Conservation (phyloP, 2,329 filamentous ascomycete species). For the Neoarthrinium moseri region DNA sequence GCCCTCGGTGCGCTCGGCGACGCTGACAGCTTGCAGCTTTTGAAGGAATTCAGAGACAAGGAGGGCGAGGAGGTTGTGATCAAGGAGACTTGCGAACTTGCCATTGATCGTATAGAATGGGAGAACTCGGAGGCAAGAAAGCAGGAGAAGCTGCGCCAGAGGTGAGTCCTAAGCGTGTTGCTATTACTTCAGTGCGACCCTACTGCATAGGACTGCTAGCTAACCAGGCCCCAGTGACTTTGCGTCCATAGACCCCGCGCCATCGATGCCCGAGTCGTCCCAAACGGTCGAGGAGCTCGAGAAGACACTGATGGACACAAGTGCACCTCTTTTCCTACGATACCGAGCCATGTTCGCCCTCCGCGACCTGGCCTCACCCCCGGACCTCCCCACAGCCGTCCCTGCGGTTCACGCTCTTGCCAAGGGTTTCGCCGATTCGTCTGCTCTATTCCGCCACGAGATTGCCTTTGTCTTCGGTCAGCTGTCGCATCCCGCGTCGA, state of each 20-base stretch:
- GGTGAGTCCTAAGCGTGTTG: no score
- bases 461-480: conserved; percentile 98
- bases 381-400: conserved; percentile 83
- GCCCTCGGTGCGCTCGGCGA: conserved; percentile 87
- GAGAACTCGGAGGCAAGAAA: conserved; percentile 73
- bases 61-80: conserved; percentile 75
- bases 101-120: conserved; percentile 92
- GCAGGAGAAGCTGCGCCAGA: conserved; percentile 75
- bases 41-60: conserved; percentile 73
- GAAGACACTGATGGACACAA: conserved; percentile 74
- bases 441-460: conserved; percentile 94
- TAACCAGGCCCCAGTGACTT: conserved; percentile 70
- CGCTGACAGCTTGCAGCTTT: conserved; percentile 67
- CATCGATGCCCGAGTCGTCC: conserved; percentile 73
- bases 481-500: conserved; percentile 92
- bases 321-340: conserved; percentile 79
- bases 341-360: conserved; percentile 99
- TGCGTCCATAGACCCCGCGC: conserved; percentile 91
- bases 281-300: conserved; percentile 73
- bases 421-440: conserved; percentile 79
- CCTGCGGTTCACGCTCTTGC: conserved; percentile 86
- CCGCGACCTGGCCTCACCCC: conserved; percentile 89
- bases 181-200: no score
- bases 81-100: conserved; percentile 95
- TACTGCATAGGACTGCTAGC: conserved; percentile 9